phyloP scores from a whole-genome alignment of 2,329 filamentous ascomycete genomes.

The Fusarium sp. region DNA sequence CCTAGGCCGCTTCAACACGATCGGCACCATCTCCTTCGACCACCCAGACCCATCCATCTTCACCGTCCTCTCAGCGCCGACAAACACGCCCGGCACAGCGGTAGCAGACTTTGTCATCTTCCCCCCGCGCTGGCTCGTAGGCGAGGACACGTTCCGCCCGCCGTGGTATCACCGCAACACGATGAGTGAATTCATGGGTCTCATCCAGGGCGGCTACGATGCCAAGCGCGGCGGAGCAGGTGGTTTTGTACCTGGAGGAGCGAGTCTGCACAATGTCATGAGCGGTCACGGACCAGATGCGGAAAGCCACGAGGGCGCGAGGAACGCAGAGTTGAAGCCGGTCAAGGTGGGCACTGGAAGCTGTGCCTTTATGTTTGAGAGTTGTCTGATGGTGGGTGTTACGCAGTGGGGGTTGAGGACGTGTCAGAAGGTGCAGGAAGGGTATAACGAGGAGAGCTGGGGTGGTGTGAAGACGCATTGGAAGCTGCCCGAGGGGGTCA shows the following conservation, averaged over 20 bases:
- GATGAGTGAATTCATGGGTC: constrained; percentile 72
- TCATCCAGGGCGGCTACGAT: constrained; percentile 67
- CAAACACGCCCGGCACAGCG: constrained; percentile 68
- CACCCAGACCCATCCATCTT: constrained; percentile 83
- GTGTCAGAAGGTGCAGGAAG: constrained; percentile 68
- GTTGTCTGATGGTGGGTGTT: constrained; percentile 73
- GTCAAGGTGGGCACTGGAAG: constrained; percentile 67
- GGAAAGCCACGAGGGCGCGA: constrained; percentile 64
- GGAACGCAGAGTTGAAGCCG: constrained; percentile 63
- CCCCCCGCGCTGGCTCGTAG: constrained; percentile 75
- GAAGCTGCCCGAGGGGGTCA: constrained; percentile 52
- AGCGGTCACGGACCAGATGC: constrained; percentile 72
- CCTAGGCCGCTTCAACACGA: constrained; percentile 77
- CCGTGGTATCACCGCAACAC: constrained; percentile 78
- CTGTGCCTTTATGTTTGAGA: constrained; percentile 76
- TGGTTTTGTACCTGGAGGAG: constrained; percentile 68
- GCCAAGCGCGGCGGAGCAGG: constrained; percentile 64
- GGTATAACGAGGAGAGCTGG: constrained; percentile 87
- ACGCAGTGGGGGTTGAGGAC: constrained; percentile 73
- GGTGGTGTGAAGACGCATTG: constrained; percentile 71
- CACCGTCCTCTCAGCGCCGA: constrained; percentile 73
- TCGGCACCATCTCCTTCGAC: constrained; percentile 77
- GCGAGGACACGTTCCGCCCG: constrained; percentile 74
- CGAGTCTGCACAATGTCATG: constrained; percentile 75
- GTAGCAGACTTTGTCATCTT: constrained; percentile 78